phyloP scores from a whole-genome alignment of 768 basidiomycete species.

The Phanerodontia chrysosporium region DNA sequence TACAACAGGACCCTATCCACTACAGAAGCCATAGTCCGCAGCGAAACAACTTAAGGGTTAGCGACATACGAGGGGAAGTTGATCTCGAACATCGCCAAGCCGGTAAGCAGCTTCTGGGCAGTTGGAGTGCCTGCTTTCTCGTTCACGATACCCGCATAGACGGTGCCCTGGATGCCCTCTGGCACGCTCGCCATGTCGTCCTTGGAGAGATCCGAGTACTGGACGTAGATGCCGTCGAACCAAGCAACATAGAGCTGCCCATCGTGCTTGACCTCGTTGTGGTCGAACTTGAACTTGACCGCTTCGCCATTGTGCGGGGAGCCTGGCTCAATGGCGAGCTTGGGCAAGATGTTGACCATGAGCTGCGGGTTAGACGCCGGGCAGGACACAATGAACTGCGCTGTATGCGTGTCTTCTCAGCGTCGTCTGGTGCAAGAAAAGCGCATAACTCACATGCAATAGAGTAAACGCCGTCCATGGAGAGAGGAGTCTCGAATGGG shows the following conservation, averaged over 20 bases:
- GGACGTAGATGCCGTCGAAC: conserved; percentile 7
- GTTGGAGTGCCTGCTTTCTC: conserved; percentile 6
- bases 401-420: conserved; percentile 23
- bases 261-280: not conserved
- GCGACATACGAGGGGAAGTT: conserved; percentile 5
- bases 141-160: conserved; percentile 13
- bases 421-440: too few species aligned
- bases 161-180: conserved; percentile 11
- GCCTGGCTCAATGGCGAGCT: conserved; percentile 30
- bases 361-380: conserved; percentile 44
- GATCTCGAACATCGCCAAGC: conserved; percentile 16
- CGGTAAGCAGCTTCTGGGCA: conserved; percentile 7
- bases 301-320: conserved; percentile 27
- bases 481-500: conserved; percentile 36
- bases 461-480: conserved; percentile 39
- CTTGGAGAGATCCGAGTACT: conserved; percentile 6
- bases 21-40: too few species aligned
- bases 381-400: conserved; percentile 44
- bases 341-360: conserved; percentile 46
- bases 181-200: conserved; percentile 8
- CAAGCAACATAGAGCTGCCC: conserved; percentile 10
- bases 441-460: conserved; percentile 28
- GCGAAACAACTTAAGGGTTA: too few species aligned
- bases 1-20: too few species aligned
- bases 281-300: conserved; percentile 27